Evolutionary conservation across 192 early-diverging fungal genomes (phyloP).

Genomic region (Coemansia javaensis): DNA sequence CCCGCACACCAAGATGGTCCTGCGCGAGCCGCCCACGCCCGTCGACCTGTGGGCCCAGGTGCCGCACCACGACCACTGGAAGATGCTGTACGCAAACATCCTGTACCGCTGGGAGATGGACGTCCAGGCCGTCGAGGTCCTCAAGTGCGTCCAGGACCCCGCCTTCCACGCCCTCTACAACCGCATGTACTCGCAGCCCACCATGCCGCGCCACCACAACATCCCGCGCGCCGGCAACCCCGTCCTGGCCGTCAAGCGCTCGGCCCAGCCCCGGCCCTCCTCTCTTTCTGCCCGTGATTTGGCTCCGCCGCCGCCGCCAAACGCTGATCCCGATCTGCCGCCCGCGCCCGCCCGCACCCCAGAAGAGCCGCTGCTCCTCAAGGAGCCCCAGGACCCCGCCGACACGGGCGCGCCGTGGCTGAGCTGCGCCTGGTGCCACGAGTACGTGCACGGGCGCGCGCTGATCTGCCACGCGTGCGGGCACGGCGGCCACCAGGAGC

Average conservation of each 20-base stretch:
- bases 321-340: neutral
- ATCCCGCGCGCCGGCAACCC: constrained; percentile 21
- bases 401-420: constrained; percentile 31
- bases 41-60: constrained; percentile 10
- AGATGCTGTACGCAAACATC: constrained; percentile 37
- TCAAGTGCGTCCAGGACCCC: constrained; percentile 32
- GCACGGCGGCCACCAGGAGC: constrained; percentile 48
- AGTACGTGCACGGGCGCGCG: constrained; percentile 47
- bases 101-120: constrained; percentile 43
- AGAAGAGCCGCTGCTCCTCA: no score
- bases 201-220: constrained; percentile 29
- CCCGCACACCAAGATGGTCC: constrained; percentile 11
- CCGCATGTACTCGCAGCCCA: constrained; percentile 39
- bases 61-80: constrained; percentile 44
- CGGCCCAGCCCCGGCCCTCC: no score
- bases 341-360: no score
- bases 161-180: constrained; percentile 20
- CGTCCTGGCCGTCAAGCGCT: neutral
- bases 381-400: neutral
- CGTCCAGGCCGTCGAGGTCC: constrained; percentile 39
- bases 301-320: no score
- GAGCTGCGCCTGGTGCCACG: constrained; percentile 45
- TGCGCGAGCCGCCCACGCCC: neutral
- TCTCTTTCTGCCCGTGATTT: no score
- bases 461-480: constrained; percentile 47